Evolutionary conservation across 2,329 filamentous ascomycete species (phyloP).

Genomic region (Pseudopithomyces chartarum): DNA sequence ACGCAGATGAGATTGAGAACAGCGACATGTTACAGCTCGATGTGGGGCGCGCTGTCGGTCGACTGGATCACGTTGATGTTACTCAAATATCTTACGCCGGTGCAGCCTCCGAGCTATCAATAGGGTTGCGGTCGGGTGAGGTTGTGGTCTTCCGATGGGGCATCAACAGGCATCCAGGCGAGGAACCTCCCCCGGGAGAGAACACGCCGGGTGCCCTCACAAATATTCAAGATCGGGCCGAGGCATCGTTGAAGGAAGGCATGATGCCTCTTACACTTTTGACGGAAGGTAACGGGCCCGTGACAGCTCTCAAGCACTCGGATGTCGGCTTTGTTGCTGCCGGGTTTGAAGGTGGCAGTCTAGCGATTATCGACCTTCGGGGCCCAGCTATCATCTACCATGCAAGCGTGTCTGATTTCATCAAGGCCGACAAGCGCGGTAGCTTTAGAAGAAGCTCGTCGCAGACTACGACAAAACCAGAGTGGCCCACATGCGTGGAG

Average conservation of each 20-base stretch:
- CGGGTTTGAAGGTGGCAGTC: conserved; percentile 79
- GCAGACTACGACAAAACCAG: conserved; percentile 55
- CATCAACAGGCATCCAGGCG: conserved; percentile 73
- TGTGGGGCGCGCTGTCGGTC: conserved; percentile 77
- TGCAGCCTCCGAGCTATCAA: conserved; percentile 82
- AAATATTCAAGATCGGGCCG: conserved; percentile 73
- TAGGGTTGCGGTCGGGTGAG: conserved; percentile 82
- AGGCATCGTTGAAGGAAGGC: conserved; percentile 76
- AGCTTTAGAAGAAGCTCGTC: conserved; percentile 68
- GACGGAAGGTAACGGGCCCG: conserved; percentile 79
- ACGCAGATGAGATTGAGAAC: conserved; percentile 94
- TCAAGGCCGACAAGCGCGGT: conserved; percentile 74
- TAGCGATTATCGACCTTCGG: conserved; percentile 85
- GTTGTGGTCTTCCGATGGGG: conserved; percentile 87
- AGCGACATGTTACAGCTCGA: conserved; percentile 81
- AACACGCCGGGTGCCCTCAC: conserved; percentile 62
- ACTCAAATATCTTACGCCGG: conserved; percentile 79
- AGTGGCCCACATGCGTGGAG: conserved; percentile 82
- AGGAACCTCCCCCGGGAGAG: conserved; percentile 61
- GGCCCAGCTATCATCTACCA: conserved; percentile 85
- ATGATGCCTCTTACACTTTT: conserved; percentile 80
- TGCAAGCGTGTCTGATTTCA: conserved; percentile 72
- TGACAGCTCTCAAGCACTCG: conserved; percentile 81
- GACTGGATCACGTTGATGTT: conserved; percentile 77
- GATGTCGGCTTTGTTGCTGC: conserved; percentile 90